Conservation (phyloP, 192 early-diverging fungal species). For the Podila verticillata region DNA sequence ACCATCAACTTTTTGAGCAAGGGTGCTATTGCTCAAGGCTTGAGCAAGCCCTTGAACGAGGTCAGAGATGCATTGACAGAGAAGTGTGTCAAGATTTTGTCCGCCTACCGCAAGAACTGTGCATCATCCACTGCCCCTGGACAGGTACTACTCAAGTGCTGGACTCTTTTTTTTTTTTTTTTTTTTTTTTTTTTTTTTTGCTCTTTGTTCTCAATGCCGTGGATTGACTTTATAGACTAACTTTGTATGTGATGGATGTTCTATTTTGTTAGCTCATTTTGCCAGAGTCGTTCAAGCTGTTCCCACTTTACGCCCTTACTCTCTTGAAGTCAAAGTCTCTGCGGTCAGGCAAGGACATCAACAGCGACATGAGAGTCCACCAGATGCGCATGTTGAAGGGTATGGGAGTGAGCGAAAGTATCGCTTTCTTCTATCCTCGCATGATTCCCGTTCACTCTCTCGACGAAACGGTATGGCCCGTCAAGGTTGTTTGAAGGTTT, state of each 20-base stretch:
- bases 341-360: slow-evolving; percentile 73
- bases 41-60: slow-evolving; percentile 72
- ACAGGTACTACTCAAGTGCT: slow-evolving; percentile 55
- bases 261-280: slow-evolving; percentile 78
- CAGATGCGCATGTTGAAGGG: slow-evolving; percentile 83
- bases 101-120: slow-evolving; percentile 92
- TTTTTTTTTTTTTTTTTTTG: not conserved
- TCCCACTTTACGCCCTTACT: slow-evolving; percentile 89
- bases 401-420: slow-evolving; percentile 77
- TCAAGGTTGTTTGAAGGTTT: too few species aligned
- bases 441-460: slow-evolving; percentile 79
- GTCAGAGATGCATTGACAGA: slow-evolving; percentile 88
- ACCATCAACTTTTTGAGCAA: slow-evolving; percentile 90
- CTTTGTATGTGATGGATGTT: not conserved
- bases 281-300: slow-evolving; percentile 95
- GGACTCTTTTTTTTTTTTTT: not conserved
- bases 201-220: too few species aligned
- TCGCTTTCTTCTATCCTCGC: slow-evolving; percentile 86
- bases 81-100: slow-evolving; percentile 88
- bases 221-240: too few species aligned
- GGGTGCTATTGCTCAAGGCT: slow-evolving; percentile 77
- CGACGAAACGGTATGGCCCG: slow-evolving; percentile 5
- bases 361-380: slow-evolving; percentile 84
- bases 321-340: slow-evolving; percentile 88
- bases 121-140: slow-evolving; percentile 88